Percentiles rank a stretch among this genome's conserved stretches.
Evolutionary conservation across 345 rosid genomes (phyloP).

Genomic region (Pelargonium nanum): DNA sequence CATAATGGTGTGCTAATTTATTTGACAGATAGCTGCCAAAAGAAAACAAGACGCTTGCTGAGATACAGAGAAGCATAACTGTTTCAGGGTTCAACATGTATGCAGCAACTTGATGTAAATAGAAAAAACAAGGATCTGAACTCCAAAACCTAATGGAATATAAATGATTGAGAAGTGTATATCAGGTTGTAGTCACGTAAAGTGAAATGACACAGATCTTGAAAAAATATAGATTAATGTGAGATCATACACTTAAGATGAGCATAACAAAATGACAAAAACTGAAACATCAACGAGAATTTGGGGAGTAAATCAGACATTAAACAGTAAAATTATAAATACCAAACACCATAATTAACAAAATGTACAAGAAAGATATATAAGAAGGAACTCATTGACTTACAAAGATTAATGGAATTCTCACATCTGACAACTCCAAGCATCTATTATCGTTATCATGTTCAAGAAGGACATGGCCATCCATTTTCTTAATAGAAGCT

Average conservation of each 20-base stretch:
- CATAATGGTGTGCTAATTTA: too few relatives aligned
- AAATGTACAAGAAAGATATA: background rate
- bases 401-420: slow-evolving; percentile 80
- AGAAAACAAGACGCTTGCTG: background rate
- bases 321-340: background rate
- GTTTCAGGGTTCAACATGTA: background rate
- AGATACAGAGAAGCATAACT: background rate
- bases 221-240: background rate
- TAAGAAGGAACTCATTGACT: slow-evolving; percentile 18
- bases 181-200: background rate
- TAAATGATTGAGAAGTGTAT: background rate
- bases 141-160: too few relatives aligned
- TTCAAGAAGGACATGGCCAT: slow-evolving; percentile 31
- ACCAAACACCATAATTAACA: slow-evolving; percentile 1
- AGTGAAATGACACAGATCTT: background rate
- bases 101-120: background rate
- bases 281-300: background rate
- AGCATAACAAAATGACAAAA: background rate
- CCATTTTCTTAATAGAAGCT: slow-evolving; percentile 24
- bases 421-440: slow-evolving; percentile 72
- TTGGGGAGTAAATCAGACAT: background rate
- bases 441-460: slow-evolving; percentile 45
- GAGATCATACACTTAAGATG: background rate
- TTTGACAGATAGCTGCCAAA: background rate
- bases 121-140: background rate